Percentiles rank a stretch among this genome's conserved stretches.
These are phyloP conservation scores for Monilinia aucupariae DNA, from an alignment of 2,329 filamentous ascomycete genomes.

Conservation along the genomic window DNA sequence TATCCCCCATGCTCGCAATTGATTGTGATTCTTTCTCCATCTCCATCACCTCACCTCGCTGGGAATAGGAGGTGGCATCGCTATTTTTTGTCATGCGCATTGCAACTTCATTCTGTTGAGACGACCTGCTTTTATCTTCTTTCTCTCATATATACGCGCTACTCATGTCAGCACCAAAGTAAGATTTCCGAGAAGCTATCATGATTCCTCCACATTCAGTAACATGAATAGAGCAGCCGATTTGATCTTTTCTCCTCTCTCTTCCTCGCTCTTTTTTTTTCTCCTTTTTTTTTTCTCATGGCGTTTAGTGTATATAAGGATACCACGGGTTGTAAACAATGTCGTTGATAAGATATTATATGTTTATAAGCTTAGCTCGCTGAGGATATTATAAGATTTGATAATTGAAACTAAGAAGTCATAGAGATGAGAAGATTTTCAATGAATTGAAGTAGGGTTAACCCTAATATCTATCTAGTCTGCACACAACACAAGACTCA, in stretches of 20 bases:
- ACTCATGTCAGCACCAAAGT: background rate
- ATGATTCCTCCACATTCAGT: background rate
- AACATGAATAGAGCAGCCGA: background rate
- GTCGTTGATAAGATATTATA: conserved; percentile 8
- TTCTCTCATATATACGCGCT: background rate
- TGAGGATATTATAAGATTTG: background rate
- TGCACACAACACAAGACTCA: too few relatives aligned
- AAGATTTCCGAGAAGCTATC: background rate
- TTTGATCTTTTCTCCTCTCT: too few relatives aligned
- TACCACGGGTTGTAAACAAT: conserved; percentile 2
- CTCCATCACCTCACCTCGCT: background rate
- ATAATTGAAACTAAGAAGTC: background rate
- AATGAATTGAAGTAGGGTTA: too few relatives aligned
- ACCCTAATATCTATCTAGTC: too few relatives aligned
- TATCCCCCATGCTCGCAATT: too few relatives aligned
- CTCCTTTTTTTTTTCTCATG: background rate
- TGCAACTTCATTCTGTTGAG: background rate
- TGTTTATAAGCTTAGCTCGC: background rate
- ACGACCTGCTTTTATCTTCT: background rate
- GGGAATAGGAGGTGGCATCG: background rate
- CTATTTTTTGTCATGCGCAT: background rate
- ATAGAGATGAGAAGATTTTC: too few relatives aligned
- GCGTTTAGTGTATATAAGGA: conserved; percentile 11
- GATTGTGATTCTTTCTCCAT: background rate
- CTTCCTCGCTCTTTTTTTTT: too few relatives aligned